phyloP scores from a whole-genome alignment of 2,329 filamentous ascomycete species.

The Arthroderma sp. region DNA sequence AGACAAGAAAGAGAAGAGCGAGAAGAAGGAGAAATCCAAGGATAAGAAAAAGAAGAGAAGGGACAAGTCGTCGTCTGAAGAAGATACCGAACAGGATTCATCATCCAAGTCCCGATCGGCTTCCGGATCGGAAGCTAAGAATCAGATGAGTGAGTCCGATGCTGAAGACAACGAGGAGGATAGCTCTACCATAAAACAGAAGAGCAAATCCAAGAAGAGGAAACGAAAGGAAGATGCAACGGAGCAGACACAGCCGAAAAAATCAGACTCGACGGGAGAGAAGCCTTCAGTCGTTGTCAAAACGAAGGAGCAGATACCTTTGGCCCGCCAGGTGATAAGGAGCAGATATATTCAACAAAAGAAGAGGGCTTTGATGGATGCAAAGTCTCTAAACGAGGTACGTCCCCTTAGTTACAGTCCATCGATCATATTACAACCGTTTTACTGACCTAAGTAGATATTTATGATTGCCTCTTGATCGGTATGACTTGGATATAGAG shows the following conservation, averaged over 20 bases:
- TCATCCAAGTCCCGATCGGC: not conserved
- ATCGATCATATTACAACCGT: not conserved
- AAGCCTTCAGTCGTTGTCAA: slow-evolving; percentile 35
- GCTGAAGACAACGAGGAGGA: slow-evolving; percentile 15
- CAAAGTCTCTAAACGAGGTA: slow-evolving; percentile 75
- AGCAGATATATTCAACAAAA: slow-evolving; percentile 82
- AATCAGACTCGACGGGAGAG: slow-evolving; percentile 14
- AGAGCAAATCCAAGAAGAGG: slow-evolving; percentile 11
- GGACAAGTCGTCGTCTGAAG: slow-evolving; percentile 12
- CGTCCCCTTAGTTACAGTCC: slow-evolving; percentile 13
- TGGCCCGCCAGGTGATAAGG: slow-evolving; percentile 59
- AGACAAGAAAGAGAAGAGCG: slow-evolving; percentile 26
- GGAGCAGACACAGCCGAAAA: not conserved
- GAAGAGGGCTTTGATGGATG: slow-evolving; percentile 66
- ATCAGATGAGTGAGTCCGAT: slow-evolving; percentile 13
- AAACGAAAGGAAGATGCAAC: slow-evolving; percentile 11
- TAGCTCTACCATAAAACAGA: slow-evolving; percentile 17
- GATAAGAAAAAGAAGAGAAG: slow-evolving; percentile 14
- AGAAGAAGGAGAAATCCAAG: slow-evolving; percentile 17
- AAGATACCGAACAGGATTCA: slow-evolving; percentile 12
- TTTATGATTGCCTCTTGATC: slow-evolving; percentile 21
- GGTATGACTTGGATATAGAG: not conserved
- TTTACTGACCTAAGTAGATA: slow-evolving; percentile 16
- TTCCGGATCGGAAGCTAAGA: slow-evolving; percentile 7
- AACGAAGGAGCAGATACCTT: slow-evolving; percentile 28